These are phyloP conservation scores for Podospora australis DNA, from an alignment of 495 filamentous ascomycete genomes.

Conservation along the genomic window DNA sequence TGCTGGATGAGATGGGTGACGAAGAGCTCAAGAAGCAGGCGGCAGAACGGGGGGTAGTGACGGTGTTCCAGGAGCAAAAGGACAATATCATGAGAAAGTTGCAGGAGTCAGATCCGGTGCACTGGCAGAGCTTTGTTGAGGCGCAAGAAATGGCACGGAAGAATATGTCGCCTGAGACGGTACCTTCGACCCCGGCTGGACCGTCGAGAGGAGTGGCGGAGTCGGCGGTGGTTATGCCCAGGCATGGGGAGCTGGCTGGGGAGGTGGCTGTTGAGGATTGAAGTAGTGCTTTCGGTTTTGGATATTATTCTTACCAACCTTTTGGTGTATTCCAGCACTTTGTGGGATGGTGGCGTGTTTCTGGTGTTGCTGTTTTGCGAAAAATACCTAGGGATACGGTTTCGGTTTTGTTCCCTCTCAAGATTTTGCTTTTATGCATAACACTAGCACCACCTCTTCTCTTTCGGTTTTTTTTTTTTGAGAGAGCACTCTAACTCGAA, in stretches of 20 bases:
- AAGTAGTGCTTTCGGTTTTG: background rate
- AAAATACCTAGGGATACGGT: no score
- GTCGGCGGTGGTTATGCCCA: background rate
- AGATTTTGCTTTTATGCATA: no score
- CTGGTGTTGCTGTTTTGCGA: no score
- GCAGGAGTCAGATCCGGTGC: slow-evolving; percentile 50
- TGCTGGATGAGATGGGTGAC: slow-evolving; percentile 59
- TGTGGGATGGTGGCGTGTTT: no score
- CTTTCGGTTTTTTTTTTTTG: no score
- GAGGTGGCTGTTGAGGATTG: slow-evolving; percentile 1
- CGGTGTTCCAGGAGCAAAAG: slow-evolving; percentile 51
- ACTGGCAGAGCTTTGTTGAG: slow-evolving; percentile 60
- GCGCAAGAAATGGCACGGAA: slow-evolving; percentile 59
- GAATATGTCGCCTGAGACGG: no score
- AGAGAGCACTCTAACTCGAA: no score
- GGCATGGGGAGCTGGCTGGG: background rate
- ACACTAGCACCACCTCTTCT: no score
- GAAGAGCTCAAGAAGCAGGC: slow-evolving; percentile 53
- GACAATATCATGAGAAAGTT: slow-evolving; percentile 45
- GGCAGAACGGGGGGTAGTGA: slow-evolving; percentile 48
- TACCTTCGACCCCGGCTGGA: no score
- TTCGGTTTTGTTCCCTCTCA: no score
- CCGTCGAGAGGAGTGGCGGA: slow-evolving; percentile 2
- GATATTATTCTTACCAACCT: background rate
- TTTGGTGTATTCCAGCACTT: no score